These are phyloP conservation scores for Euphorbia tirucalli DNA, from an alignment of 345 rosid genomes.

Conservation along the genomic window DNA sequence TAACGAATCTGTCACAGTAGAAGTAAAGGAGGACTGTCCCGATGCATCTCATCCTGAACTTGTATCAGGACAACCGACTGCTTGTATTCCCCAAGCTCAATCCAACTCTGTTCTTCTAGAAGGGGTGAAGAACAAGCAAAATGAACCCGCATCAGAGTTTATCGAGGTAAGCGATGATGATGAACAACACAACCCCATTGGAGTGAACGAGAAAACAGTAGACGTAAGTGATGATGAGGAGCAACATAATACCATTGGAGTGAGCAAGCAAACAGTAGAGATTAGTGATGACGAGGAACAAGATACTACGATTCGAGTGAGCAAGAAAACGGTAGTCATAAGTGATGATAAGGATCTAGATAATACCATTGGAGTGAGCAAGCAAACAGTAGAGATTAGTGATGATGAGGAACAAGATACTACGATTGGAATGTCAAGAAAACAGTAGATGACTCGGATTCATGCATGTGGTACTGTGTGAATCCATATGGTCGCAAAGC, in stretches of 20 bases:
- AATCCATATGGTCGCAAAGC: not conserved
- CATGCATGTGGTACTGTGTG: constrained; percentile 11
- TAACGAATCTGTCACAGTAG: not conserved
- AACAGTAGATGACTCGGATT: not conserved
- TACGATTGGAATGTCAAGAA: constrained; percentile 1
- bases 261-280: not conserved
- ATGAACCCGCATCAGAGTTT: not conserved
- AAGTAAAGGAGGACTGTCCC: not conserved
- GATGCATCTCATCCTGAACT: not conserved
- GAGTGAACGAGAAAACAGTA: not conserved
- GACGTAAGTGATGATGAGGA: constrained; percentile 11
- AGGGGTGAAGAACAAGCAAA: not conserved
- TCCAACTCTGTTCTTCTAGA: not conserved
- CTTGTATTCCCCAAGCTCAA: not conserved
- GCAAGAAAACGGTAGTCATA: no score
- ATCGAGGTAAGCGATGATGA: constrained; percentile 22
- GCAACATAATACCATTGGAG: constrained; percentile 1
- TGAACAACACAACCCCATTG: not conserved
- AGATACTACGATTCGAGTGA: no score
- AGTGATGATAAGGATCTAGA: no score
- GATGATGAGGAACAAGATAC: constrained; percentile 4
- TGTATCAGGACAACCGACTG: not conserved
- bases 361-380: not conserved
- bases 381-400: constrained; percentile 5
- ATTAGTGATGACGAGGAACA: constrained; percentile 21